A percentile compares a stretch with the other conserved stretches of the same genome.
Evolutionary conservation across 805 yeast species (phyloP).

Genomic region (Metahyphopichia silvanorum): DNA sequence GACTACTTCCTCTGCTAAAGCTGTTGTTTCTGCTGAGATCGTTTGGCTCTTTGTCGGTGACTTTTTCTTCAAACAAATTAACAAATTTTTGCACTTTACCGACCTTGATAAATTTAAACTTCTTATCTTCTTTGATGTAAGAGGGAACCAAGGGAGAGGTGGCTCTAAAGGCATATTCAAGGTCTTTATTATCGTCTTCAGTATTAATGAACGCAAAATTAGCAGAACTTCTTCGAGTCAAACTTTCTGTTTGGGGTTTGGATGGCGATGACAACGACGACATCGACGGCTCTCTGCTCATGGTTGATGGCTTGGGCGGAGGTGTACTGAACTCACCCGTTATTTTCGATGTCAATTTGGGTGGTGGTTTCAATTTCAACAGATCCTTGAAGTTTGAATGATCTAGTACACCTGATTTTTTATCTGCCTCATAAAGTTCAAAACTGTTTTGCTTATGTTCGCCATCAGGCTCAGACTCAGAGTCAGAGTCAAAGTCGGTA

Average conservation of each 20-base stretch:
- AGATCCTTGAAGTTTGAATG: neutral
- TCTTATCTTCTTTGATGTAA: constrained; percentile 38
- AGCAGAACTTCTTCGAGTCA: constrained; percentile 14
- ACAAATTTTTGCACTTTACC: constrained; percentile 47
- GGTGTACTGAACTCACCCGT: neutral
- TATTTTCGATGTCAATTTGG: neutral
- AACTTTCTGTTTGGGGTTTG: constrained; percentile 7
- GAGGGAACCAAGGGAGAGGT: constrained; percentile 26
- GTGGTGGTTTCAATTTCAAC: constrained; percentile 1
- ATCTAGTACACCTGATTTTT: neutral
- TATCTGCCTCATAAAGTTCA: neutral
- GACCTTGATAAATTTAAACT: constrained; percentile 42
- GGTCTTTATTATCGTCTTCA: constrained; percentile 22
- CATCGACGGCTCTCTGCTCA: constrained; percentile 8
- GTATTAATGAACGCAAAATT: constrained; percentile 22
- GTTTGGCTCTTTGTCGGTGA: constrained; percentile 8
- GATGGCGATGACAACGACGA: constrained; percentile 13
- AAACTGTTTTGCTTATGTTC: neutral
- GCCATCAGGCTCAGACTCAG: too few species aligned
- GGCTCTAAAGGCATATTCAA: constrained; percentile 29
- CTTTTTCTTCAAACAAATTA: constrained; percentile 38
- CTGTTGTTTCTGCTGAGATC: constrained; percentile 1
- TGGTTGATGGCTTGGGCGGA: constrained; percentile 2
- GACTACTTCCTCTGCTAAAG: too few species aligned
- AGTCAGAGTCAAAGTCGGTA: too few species aligned